A percentile compares a stretch with the other conserved stretches of the same genome.
These are phyloP conservation scores for Xylaria telfairii DNA, from an alignment of 495 filamentous ascomycete genomes.

Conservation along the genomic window DNA sequence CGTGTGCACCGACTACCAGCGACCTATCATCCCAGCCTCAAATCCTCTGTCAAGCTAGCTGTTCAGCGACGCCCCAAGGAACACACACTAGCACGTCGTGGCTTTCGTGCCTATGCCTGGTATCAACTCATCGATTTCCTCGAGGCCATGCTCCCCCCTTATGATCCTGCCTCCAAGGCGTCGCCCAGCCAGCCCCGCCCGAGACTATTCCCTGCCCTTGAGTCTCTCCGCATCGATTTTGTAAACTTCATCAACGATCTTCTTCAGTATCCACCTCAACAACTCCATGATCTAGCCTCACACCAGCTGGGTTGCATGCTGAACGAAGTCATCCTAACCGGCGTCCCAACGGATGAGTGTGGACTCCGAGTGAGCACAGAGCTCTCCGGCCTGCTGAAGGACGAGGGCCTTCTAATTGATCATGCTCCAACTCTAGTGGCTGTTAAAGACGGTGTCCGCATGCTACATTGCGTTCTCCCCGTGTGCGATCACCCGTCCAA, in stretches of 20 bases:
- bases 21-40: constrained; percentile 38
- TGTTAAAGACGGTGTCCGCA: constrained; percentile 35
- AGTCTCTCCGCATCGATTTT: constrained; percentile 52
- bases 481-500: constrained; percentile 33
- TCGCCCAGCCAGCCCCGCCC: constrained; percentile 30
- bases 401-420: constrained; percentile 52
- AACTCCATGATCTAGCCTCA: constrained; percentile 43
- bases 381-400: constrained; percentile 47
- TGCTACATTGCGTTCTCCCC: constrained; percentile 29
- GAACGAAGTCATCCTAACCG: constrained; percentile 52
- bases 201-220: constrained; percentile 49
- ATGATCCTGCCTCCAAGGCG: constrained; percentile 31
- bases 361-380: constrained; percentile 42
- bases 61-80: constrained; percentile 43
- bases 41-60: constrained; percentile 38
- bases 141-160: constrained; percentile 46
- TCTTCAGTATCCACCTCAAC: constrained; percentile 38
- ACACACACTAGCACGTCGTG: constrained; percentile 42
- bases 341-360: constrained; percentile 45
- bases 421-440: constrained; percentile 43
- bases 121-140: constrained; percentile 54
- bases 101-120: constrained; percentile 57
- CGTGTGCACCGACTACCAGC: constrained; percentile 38
- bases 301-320: constrained; percentile 52
- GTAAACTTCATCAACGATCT: constrained; percentile 51